Percentiles rank a stretch among this genome's conserved stretches.
Evolutionary conservation across 257 asterid species (phyloP).

Genomic region (Lycium ferocissimum): DNA sequence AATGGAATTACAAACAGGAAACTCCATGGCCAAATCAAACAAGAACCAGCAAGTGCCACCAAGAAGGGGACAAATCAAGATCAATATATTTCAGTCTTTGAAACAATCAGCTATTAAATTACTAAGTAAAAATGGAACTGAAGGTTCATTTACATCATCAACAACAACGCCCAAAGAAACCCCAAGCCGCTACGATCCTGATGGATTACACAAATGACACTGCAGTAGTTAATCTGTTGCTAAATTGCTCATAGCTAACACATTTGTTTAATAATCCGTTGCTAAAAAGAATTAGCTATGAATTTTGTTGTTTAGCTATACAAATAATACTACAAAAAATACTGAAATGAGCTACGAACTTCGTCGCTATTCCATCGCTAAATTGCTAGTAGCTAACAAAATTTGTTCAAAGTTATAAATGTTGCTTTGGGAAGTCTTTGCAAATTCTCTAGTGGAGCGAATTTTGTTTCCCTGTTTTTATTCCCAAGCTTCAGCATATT

Average conservation of each 20-base stretch:
- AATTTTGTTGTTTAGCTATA: background rate
- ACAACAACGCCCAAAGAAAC: background rate
- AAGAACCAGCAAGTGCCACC: background rate
- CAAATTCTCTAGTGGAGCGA: background rate
- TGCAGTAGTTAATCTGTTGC: no score
- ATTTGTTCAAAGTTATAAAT: background rate
- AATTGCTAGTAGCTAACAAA: no score
- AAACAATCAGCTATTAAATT: constrained; percentile 3
- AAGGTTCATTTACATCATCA: constrained; percentile 17
- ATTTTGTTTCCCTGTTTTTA: no score
- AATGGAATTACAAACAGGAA: background rate
- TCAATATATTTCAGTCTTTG: constrained; percentile 11
- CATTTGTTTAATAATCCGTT: background rate
- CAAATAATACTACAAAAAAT: no score
- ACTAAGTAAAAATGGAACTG: background rate
- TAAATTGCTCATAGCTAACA: background rate
- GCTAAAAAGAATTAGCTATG: background rate
- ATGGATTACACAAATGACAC: no score
- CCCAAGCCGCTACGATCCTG: constrained; percentile 18
- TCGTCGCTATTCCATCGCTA: no score
- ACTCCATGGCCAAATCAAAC: background rate
- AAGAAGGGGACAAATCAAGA: constrained; percentile 24
- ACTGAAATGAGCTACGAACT: no score
- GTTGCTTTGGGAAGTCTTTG: background rate
- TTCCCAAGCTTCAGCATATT: background rate